A percentile compares a stretch with the other conserved stretches of the same genome.
Conservation (phyloP, 495 filamentous ascomycete genomes). For the Neurospora terricola region DNA sequence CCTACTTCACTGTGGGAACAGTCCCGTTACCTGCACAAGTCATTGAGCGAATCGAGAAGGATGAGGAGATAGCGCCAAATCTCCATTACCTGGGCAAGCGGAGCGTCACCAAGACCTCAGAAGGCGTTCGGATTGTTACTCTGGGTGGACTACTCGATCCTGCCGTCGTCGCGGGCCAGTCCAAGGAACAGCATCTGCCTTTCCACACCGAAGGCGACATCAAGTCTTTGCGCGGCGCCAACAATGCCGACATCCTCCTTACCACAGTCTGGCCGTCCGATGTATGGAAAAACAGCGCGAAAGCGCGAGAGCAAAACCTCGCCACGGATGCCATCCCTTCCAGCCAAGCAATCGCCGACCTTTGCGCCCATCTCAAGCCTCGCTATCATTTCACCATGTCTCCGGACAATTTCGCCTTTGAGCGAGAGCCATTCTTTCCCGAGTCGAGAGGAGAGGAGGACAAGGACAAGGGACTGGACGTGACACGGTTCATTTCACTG, state of each 20-base stretch:
- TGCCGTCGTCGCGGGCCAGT: constrained; percentile 37
- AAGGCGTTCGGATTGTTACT: constrained; percentile 74
- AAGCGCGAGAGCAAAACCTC: constrained; percentile 36
- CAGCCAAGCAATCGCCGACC: constrained; percentile 53
- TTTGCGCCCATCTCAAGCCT: constrained; percentile 67
- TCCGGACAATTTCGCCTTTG: constrained; percentile 55
- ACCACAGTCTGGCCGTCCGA: constrained; percentile 76
- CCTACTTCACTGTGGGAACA: constrained; percentile 76
- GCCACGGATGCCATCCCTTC: constrained; percentile 21
- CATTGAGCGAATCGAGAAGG: constrained; percentile 58
- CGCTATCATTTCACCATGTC: constrained; percentile 80
- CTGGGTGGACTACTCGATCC: constrained; percentile 62
- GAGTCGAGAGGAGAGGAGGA: constrained; percentile 14
- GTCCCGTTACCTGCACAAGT: constrained; percentile 56
- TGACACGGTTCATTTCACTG: constrained; percentile 84
- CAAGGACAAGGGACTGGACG: constrained; percentile 33
- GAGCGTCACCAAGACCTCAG: constrained; percentile 74
- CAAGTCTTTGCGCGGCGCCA: constrained; percentile 59
- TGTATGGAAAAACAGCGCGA: constrained; percentile 46
- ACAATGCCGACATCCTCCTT: constrained; percentile 72
- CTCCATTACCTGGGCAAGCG: constrained; percentile 82
- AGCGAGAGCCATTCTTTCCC: constrained; percentile 90
- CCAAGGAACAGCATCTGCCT: constrained; percentile 55
- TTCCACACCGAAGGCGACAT: constrained; percentile 70
- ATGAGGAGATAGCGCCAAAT: constrained; percentile 74